phyloP scores from a whole-genome alignment of 2,329 filamentous ascomycete species.

The Plenodomus tracheiphilus region DNA sequence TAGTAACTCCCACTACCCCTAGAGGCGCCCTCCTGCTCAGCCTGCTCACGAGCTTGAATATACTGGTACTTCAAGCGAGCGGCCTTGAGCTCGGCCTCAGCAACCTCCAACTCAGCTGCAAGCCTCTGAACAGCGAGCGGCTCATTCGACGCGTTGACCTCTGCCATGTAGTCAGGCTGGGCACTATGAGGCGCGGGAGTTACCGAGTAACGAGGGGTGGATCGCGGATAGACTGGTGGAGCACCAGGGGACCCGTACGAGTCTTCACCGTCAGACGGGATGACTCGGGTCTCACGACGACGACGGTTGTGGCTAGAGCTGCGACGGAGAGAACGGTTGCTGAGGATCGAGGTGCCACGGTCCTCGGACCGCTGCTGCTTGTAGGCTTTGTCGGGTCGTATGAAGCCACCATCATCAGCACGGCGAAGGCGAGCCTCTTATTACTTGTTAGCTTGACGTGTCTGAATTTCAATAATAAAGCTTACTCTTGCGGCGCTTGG shows the following conservation, averaged over 20 bases:
- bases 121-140: conserved; percentile 29
- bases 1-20: neutral
- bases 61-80: conserved; percentile 27
- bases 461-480: neutral
- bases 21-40: conserved; percentile 7
- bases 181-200: conserved; percentile 9
- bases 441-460: conserved; percentile 4
- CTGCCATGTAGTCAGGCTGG: conserved; percentile 4
- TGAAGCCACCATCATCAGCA: conserved; percentile 25
- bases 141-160: conserved; percentile 14
- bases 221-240: conserved; percentile 1
- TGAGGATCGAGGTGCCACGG: conserved; percentile 8
- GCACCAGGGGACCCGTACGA: conserved; percentile 1
- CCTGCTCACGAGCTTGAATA: conserved; percentile 23
- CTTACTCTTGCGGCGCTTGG: conserved; percentile 31
- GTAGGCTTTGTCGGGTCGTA: conserved; percentile 27
- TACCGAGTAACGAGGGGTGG: conserved; percentile 11
- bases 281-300: conserved; percentile 1
- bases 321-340: neutral
- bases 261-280: conserved; percentile 18
- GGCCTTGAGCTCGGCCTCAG: conserved; percentile 36
- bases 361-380: conserved; percentile 11
- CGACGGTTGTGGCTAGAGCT: neutral
- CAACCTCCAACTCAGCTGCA: conserved; percentile 34
- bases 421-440: conserved; percentile 34